Conservation (phyloP, 441 rosid species). For the Metrosideros polymorpha region DNA sequence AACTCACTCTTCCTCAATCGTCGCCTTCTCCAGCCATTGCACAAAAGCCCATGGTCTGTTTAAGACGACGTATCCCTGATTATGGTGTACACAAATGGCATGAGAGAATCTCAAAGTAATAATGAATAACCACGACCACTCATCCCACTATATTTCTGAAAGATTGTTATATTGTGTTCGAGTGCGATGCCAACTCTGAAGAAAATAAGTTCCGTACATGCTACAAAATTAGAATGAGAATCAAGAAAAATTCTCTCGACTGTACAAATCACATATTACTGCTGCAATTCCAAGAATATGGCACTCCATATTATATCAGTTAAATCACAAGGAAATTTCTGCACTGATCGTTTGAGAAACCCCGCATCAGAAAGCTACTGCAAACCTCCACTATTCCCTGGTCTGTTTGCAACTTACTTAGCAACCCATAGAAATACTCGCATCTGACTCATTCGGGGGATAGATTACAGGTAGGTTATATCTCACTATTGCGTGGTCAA, state of each 20-base stretch:
- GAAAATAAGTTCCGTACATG: not conserved
- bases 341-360: not conserved
- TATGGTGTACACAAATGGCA: not conserved
- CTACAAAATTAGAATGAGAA: not conserved
- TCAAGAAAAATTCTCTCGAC: not conserved
- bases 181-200: not conserved
- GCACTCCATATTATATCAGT: not conserved
- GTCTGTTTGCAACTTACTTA: not conserved
- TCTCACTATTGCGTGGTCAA: not conserved
- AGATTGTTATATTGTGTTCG: not conserved
- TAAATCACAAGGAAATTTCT: not conserved
- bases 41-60: conserved; percentile 81
- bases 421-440: not conserved
- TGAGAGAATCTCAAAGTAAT: not conserved
- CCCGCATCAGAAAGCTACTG: not conserved
- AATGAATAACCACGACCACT: not conserved
- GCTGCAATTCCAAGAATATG: not conserved
- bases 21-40: conserved; percentile 65
- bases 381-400: not conserved
- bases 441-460: not conserved
- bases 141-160: not conserved
- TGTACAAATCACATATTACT: not conserved
- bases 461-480: not conserved
- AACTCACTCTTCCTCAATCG: conserved; percentile 57
- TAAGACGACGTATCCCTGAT: conserved; percentile 64